Base-by-base conservation (phyloP, 2,329 filamentous ascomycete genomes). In the Teratosphaeriaceae sp. region DNA sequence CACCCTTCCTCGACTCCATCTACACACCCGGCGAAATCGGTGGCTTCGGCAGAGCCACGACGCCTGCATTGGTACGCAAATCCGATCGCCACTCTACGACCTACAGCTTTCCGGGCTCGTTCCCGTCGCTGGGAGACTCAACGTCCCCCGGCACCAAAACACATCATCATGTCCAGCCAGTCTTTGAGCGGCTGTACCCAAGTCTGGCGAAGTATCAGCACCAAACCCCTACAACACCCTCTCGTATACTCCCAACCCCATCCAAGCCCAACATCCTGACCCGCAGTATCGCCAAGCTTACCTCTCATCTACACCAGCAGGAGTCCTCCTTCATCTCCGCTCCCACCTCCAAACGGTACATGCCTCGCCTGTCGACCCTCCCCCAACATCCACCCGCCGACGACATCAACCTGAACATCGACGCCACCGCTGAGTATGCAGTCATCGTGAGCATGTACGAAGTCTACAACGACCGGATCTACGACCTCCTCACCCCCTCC, bases 381-480 rank as follows among this genome's bases (percentile, higher is more conserved):
- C 86, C 89, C 1, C 80, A 84, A 45, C 69, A 74, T 5, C 90
- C 90, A 7, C 81, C 88, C 50, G 79, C 95, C 41, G 79, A 80
- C 63, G 73, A 81, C 40, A 71, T 94, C 33, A 69, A 75, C 3
- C 73, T 94, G 0, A 73, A 79, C 0, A 71, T 80, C 37, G 84
- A 89, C 48, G 71, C 74, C 1, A 76, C 76, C 16, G 79, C 83
- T 42, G 87, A 95, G 54, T 96, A 96, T 55, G 84, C 85, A 3
- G 80, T 98, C 42, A 71, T 98, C 9, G 75, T 98, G 18, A 95
- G 88, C 42, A 98, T 98, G 89, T 97, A 97, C 65, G 92, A 98
- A 64, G 90, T 98, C 1, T 96, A 98, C 70, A 98, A 98, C 60
- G 90, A 98, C 66, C 82, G 89, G 26, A 97, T 98, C 52, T 97